Conservation (phyloP, 2,329 filamentous ascomycete species). For the Monosporascus ibericus region DNA sequence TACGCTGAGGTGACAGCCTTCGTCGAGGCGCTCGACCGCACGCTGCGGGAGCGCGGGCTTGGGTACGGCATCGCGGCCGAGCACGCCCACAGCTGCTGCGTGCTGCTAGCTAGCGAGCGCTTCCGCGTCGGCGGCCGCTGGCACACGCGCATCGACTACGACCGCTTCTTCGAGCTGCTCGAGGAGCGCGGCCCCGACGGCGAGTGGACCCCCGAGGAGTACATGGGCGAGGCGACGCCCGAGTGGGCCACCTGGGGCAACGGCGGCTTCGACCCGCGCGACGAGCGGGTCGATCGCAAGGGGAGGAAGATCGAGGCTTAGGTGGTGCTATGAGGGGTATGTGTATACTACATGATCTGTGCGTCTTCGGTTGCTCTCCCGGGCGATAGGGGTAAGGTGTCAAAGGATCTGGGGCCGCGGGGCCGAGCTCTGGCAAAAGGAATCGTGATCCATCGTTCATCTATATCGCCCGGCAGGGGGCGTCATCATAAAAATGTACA, state of each 20-base stretch:
- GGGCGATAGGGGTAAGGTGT: no score
- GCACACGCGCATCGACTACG: constrained; percentile 90
- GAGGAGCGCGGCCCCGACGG: constrained; percentile 60
- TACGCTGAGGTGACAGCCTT: constrained; percentile 87
- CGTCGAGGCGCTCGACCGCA: constrained; percentile 65
- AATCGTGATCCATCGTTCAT: neutral
- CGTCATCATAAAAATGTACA: neutral
- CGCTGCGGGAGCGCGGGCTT: constrained; percentile 64
- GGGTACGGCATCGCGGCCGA: constrained; percentile 89
- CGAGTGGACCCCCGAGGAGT: constrained; percentile 82
- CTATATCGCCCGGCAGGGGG: neutral
- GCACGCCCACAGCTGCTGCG: constrained; percentile 91
- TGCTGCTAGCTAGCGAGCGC: constrained; percentile 74
- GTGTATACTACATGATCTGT: no score
- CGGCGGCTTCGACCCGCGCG: constrained; percentile 87
- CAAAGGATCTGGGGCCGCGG: no score
- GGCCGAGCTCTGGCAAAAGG: no score
- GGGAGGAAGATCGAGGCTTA: constrained; percentile 56
- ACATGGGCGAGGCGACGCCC: constrained; percentile 76
- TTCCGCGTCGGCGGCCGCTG: constrained; percentile 75
- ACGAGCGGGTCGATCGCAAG: constrained; percentile 82
- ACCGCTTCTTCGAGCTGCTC: constrained; percentile 77
- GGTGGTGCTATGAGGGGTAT: constrained; percentile 7
- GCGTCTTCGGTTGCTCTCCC: no score
- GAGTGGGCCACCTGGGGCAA: constrained; percentile 96